These are phyloP conservation scores for Phytophthora capsici DNA, from an alignment of 352 stramenopile genomes.

Conservation along the genomic window DNA sequence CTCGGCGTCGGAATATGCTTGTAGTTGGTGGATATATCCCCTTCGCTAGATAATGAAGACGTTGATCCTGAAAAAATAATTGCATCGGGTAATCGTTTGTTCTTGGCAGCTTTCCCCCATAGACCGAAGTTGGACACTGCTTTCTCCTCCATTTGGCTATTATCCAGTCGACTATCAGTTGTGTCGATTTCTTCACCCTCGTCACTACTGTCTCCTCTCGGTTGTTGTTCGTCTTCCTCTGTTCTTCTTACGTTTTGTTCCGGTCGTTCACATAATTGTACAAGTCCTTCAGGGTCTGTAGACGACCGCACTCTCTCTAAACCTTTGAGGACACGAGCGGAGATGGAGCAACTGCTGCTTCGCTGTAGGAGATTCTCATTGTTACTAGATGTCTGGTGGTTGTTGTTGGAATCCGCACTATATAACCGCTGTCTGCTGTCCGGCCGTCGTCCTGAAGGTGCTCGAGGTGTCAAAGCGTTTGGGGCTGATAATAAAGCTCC, in stretches of 20 bases:
- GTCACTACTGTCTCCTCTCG: constrained; percentile 34
- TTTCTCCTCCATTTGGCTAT: constrained; percentile 17
- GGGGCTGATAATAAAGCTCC: constrained; percentile 42
- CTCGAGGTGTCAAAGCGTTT: constrained; percentile 52
- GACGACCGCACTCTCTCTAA: constrained; percentile 44
- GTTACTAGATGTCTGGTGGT: background rate
- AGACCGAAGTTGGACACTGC: constrained; percentile 59
- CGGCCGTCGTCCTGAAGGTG: constrained; percentile 44
- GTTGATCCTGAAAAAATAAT: constrained; percentile 47
- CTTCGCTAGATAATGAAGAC: constrained; percentile 2
- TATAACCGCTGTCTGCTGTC: constrained; percentile 32
- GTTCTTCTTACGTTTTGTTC: constrained; percentile 26
- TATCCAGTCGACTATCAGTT: constrained; percentile 7
- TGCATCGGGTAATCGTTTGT: constrained; percentile 48
- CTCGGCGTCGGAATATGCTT: constrained; percentile 24
- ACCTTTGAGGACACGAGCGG: constrained; percentile 54
- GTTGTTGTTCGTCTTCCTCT: constrained; percentile 18
- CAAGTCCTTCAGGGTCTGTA: constrained; percentile 22
- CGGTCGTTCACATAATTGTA: constrained; percentile 26
- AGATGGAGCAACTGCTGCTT: constrained; percentile 74
- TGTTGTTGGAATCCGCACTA: constrained; percentile 32
- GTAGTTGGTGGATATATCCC: too few relatives aligned
- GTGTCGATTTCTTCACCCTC: constrained; percentile 32
- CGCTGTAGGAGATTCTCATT: constrained; percentile 41
- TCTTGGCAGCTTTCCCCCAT: constrained; percentile 62